phyloP scores from a whole-genome alignment of 1,139 yeast species.

The Geotrichum restrictum region DNA sequence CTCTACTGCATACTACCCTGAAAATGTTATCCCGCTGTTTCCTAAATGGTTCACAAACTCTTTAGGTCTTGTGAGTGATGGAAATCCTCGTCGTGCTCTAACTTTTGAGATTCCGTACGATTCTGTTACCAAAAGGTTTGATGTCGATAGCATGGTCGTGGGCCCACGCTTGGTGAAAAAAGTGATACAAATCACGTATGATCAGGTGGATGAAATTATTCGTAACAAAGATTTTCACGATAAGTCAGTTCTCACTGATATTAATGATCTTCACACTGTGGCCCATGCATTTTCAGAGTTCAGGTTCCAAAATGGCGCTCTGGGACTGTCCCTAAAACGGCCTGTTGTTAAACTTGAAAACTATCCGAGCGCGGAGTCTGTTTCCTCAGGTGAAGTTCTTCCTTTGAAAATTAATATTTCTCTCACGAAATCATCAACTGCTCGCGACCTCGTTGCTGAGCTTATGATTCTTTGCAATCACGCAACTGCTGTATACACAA shows the following conservation, averaged over 20 bases:
- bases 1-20: constrained; percentile 73
- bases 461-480: constrained; percentile 76
- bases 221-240: constrained; percentile 6
- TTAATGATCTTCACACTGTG: constrained; percentile 38
- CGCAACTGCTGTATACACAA: constrained; percentile 54
- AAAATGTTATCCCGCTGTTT: constrained; percentile 63
- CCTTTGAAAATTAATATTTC: constrained; percentile 10
- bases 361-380: constrained; percentile 27
- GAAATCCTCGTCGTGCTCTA: constrained; percentile 48
- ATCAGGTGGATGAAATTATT: constrained; percentile 44
- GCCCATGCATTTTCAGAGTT: constrained; percentile 36
- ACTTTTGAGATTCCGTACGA: constrained; percentile 46
- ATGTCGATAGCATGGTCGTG: constrained; percentile 25
- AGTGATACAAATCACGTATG: constrained; percentile 50
- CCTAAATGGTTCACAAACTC: constrained; percentile 56
- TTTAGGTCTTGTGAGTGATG: constrained; percentile 47
- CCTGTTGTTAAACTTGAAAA: constrained; percentile 25
- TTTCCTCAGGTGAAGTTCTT: not conserved
- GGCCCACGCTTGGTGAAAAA: constrained; percentile 43
- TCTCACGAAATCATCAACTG: constrained; percentile 4
- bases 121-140: constrained; percentile 34
- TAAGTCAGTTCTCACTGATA: constrained; percentile 35
- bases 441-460: constrained; percentile 58
- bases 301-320: constrained; percentile 40
- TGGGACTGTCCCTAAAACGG: constrained; percentile 33